These are phyloP conservation scores for Nemania serpens DNA, from an alignment of 2,329 filamentous ascomycete genomes.

Conservation along the genomic window DNA sequence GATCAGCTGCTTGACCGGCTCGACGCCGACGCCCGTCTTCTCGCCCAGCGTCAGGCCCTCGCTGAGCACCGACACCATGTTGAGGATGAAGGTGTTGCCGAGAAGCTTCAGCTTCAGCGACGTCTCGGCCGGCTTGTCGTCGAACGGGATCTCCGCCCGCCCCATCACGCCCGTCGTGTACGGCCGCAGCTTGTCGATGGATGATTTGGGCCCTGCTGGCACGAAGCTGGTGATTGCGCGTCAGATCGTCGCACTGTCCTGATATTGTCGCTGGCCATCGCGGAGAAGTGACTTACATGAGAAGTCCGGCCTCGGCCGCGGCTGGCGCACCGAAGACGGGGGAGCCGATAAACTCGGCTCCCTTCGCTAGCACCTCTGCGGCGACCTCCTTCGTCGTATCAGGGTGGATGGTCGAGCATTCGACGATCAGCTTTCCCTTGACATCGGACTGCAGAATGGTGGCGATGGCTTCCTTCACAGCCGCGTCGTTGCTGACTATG, in stretches of 20 bases:
- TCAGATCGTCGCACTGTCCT: slow-evolving; percentile 13
- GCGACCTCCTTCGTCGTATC: slow-evolving; percentile 74
- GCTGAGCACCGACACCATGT: slow-evolving; percentile 79
- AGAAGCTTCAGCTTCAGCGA: slow-evolving; percentile 78
- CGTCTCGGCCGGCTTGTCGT: slow-evolving; percentile 46
- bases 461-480: slow-evolving; percentile 66
- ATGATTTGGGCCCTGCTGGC: slow-evolving; percentile 61
- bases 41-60: slow-evolving; percentile 81
- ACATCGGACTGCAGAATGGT: slow-evolving; percentile 61
- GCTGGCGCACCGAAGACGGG: slow-evolving; percentile 68
- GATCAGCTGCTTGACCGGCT: slow-evolving; percentile 72
- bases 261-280: too few species aligned
- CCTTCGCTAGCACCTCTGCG: slow-evolving; percentile 58
- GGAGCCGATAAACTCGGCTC: slow-evolving; percentile 75
- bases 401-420: slow-evolving; percentile 87
- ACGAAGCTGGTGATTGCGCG: slow-evolving; percentile 52
- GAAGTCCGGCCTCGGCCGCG: slow-evolving; percentile 65
- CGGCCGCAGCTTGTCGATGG: slow-evolving; percentile 65
- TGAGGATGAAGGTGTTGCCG: slow-evolving; percentile 84
- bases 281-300: slow-evolving; percentile 57
- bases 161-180: slow-evolving; percentile 71
- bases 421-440: slow-evolving; percentile 77
- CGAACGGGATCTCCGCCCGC: slow-evolving; percentile 57
- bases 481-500: slow-evolving; percentile 78
- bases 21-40: slow-evolving; percentile 74